These are phyloP conservation scores for Misopates orontium DNA, from an alignment of 257 asterid genomes.

Conservation along the genomic window DNA sequence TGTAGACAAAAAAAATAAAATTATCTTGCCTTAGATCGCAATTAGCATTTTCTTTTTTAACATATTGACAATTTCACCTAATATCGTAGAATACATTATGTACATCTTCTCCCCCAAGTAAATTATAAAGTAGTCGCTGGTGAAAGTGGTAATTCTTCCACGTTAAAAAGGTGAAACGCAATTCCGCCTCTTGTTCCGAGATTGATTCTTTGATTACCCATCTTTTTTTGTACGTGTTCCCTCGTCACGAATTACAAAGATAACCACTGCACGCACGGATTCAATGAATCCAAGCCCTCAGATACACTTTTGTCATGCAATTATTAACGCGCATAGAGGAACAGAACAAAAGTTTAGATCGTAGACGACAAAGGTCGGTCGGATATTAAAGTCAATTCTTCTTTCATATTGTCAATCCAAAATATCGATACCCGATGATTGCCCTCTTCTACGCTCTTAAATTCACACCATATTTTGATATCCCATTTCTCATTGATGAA, in stretches of 20 bases:
- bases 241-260: conserved; percentile 23
- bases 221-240: conserved; percentile 17
- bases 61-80: too few species aligned
- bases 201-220: background rate
- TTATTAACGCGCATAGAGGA: background rate
- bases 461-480: conserved; percentile 4
- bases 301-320: background rate
- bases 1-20: too few species aligned
- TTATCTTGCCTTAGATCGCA: too few species aligned
- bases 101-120: too few species aligned
- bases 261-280: conserved; percentile 2
- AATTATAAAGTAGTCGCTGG: background rate
- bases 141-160: background rate
- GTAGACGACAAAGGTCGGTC: conserved; percentile 18
- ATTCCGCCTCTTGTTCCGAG: conserved; percentile 1
- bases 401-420: background rate
- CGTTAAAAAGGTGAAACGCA: conserved; percentile 12
- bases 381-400: conserved; percentile 12
- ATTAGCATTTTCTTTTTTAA: too few species aligned
- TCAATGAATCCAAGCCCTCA: conserved; percentile 27
- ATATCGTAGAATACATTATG: too few species aligned
- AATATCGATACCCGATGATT: background rate
- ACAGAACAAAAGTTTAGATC: background rate
- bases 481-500: too few species aligned
- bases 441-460: background rate